These are phyloP conservation scores for Aspergillus steynii DNA, from an alignment of 495 filamentous ascomycete species.

Conservation along the genomic window DNA sequence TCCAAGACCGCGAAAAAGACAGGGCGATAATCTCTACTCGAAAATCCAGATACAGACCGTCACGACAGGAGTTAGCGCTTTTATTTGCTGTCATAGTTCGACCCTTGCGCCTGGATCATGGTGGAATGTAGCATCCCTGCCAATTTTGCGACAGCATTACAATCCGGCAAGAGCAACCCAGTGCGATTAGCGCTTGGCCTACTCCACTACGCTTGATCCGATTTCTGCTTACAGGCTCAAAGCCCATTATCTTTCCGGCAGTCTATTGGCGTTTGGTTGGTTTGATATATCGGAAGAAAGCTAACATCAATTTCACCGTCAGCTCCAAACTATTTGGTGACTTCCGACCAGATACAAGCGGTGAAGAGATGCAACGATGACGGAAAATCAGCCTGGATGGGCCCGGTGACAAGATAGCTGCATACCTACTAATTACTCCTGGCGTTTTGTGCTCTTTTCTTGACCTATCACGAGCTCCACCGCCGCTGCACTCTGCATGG, in stretches of 20 bases:
- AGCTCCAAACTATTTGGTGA: not conserved
- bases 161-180: not conserved
- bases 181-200: not conserved
- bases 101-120: not conserved
- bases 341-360: not conserved
- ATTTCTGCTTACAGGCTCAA: not conserved
- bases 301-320: not conserved
- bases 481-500: not conserved
- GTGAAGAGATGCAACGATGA: not conserved
- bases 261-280: not conserved
- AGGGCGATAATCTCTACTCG: not conserved
- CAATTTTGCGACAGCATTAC: not conserved
- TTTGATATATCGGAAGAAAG: not conserved
- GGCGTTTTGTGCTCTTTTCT: not conserved
- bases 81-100: not conserved
- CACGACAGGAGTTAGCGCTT: not conserved
- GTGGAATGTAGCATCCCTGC: not conserved
- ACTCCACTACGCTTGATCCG: too few relatives aligned
- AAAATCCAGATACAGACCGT: not conserved
- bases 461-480: not conserved
- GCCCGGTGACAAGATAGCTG: not conserved
- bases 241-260: not conserved
- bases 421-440: not conserved
- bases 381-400: not conserved
- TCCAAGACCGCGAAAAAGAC: too few relatives aligned